These are phyloP conservation scores for Avena atlantica DNA, from an alignment of 176 grass and related monocot species.

Conservation along the genomic window DNA sequence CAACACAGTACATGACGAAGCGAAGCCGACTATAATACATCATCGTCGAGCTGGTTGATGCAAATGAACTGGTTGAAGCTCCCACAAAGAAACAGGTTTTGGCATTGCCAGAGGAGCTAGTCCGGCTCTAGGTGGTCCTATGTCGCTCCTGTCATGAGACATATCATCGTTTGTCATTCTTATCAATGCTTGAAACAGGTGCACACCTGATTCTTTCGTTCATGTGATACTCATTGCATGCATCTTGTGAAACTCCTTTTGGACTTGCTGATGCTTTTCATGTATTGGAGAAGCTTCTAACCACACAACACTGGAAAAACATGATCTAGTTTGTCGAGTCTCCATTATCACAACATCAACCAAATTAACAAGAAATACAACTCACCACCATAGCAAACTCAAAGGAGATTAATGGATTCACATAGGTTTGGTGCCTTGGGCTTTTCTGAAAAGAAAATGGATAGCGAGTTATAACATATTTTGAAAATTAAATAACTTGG, in stretches of 20 bases:
- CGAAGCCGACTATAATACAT: neutral
- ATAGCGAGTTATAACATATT: neutral
- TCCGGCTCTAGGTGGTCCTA: neutral
- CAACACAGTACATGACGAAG: neutral
- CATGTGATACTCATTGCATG: neutral
- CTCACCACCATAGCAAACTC: neutral
- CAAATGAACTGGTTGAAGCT: neutral
- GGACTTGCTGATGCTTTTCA: neutral
- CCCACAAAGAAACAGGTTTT: neutral
- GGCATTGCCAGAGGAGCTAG: neutral
- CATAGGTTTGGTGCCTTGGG: neutral
- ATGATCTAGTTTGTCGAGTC: neutral
- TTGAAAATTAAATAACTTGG: neutral
- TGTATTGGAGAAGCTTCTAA: neutral
- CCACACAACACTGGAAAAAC: too few relatives aligned
- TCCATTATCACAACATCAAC: neutral
- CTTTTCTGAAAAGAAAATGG: neutral
- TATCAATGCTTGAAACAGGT: neutral
- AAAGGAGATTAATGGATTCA: neutral
- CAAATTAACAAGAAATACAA: neutral
- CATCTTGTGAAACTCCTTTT: neutral
- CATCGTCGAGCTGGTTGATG: neutral
- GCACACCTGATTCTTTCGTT: neutral
- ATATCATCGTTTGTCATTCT: neutral
- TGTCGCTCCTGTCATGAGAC: neutral